Evolutionary conservation across 1,139 yeast species (phyloP).

Genomic region (Candida glucosophila): DNA sequence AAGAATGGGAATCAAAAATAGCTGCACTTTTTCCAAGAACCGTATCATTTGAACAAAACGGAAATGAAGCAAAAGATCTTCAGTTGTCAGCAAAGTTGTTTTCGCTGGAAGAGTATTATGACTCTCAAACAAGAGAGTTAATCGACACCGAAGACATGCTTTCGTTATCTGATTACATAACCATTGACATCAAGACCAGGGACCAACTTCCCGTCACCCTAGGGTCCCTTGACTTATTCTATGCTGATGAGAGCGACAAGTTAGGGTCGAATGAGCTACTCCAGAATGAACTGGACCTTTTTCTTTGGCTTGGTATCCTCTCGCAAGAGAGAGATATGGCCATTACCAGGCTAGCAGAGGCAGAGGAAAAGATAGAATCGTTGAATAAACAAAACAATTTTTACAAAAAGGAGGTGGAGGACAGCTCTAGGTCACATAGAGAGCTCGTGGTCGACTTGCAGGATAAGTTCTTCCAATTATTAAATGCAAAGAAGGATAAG

Average conservation of each 20-base stretch:
- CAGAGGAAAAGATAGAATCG: conserved; percentile 4
- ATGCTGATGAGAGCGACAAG: conserved; percentile 6
- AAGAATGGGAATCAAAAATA: conserved; percentile 4
- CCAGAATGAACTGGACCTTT: conserved; percentile 15
- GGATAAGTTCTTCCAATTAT: conserved; percentile 26
- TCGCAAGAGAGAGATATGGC: conserved; percentile 10
- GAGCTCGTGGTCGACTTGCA: conserved; percentile 24
- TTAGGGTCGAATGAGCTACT: conserved; percentile 3
- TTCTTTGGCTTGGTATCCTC: conserved; percentile 21
- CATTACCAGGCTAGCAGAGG: conserved; percentile 3
- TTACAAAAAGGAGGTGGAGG: conserved; percentile 11
- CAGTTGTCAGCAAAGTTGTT: conserved; percentile 4
- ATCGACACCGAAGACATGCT: conserved; percentile 10
- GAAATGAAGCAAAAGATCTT: conserved; percentile 1
- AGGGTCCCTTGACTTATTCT: conserved; percentile 14
- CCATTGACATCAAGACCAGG: conserved; percentile 14
- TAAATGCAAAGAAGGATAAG: conserved; percentile 27
- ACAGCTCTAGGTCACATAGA: conserved; percentile 16
- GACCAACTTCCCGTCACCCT: conserved; percentile 17
- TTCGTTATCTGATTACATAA: conserved; percentile 6
- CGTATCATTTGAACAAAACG: neutral
- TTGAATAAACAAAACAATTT: conserved; percentile 7
- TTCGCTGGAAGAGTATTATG: conserved; percentile 8
- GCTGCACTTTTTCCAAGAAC: conserved; percentile 3
- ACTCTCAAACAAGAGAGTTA: conserved; percentile 9